Percentiles rank a stretch among this genome's conserved stretches.
Conservation (phyloP, 1,139 yeast species). For the Candida frijolesensis region DNA sequence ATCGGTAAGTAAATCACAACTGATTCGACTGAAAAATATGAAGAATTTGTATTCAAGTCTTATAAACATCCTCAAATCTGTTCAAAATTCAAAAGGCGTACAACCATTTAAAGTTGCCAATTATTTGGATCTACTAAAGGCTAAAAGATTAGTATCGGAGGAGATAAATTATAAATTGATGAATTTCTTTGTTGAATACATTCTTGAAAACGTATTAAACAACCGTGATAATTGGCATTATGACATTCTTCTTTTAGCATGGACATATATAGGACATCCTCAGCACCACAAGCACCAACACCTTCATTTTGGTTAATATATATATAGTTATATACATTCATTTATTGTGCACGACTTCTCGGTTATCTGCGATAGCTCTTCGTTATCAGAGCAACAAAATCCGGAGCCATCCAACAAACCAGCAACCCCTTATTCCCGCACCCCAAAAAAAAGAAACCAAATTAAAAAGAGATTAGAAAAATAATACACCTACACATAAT, state of each 20-base stretch:
- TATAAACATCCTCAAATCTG: not conserved
- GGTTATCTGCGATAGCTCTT: conserved; percentile 6
- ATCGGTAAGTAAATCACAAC: conserved; percentile 26
- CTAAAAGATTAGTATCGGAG: conserved; percentile 16
- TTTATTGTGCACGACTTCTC: not conserved
- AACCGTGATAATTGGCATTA: conserved; percentile 28
- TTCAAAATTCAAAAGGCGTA: not conserved
- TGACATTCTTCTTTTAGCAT: conserved; percentile 16
- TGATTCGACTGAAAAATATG: conserved; percentile 22
- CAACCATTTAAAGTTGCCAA: conserved; percentile 9
- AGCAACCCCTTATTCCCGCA: not conserved
- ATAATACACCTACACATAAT: not conserved
- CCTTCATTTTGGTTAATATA: not conserved
- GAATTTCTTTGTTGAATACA: conserved; percentile 30
- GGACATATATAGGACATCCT: conserved; percentile 9
- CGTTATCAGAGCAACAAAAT: conserved; percentile 1
- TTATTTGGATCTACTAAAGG: conserved; percentile 19
- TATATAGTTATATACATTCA: not conserved
- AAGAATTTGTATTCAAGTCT: conserved; percentile 13
- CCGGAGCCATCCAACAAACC: not conserved
- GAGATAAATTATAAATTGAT: conserved; percentile 23
- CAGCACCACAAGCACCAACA: too few relatives aligned
- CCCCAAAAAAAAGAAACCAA: not conserved
- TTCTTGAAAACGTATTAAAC: conserved; percentile 21
- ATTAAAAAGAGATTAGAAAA: not conserved